Evolutionary conservation across 2,329 filamentous ascomycete species (phyloP).

Genomic region (Trichoderma oligosporum): DNA sequence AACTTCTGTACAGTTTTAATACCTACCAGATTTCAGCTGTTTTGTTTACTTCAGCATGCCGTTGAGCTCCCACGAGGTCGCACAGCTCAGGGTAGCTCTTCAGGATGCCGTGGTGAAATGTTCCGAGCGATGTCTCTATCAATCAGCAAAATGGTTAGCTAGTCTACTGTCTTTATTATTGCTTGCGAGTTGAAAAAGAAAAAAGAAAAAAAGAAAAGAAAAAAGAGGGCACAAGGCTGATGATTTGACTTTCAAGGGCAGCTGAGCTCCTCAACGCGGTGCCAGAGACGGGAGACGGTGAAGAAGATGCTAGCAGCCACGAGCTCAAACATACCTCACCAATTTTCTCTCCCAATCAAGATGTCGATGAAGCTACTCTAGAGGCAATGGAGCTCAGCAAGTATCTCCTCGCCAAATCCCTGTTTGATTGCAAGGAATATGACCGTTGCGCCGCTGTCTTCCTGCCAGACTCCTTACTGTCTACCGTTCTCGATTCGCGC

Average conservation of each 20-base stretch:
- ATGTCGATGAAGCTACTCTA: conserved; percentile 68
- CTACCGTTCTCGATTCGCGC: conserved; percentile 56
- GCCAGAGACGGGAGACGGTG: conserved; percentile 56
- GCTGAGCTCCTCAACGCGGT: conserved; percentile 89
- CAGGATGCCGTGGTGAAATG: conserved; percentile 86
- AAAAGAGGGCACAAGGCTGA: not conserved
- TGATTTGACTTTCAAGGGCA: conserved; percentile 58
- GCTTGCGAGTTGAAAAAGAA: not conserved
- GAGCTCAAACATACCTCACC: conserved; percentile 42
- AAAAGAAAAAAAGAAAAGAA: too few species aligned
- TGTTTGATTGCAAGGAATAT: conserved; percentile 93
- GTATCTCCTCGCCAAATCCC: conserved; percentile 86
- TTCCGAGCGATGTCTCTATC: conserved; percentile 91
- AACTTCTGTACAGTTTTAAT: too few species aligned
- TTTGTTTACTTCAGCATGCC: conserved; percentile 40
- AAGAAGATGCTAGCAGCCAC: conserved; percentile 38
- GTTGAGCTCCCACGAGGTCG: conserved; percentile 53
- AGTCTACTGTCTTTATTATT: not conserved
- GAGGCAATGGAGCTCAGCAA: conserved; percentile 76
- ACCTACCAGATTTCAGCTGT: not conserved
- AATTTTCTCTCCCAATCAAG: conserved; percentile 54
- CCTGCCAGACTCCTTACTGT: conserved; percentile 73
- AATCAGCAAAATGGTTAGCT: conserved; percentile 87
- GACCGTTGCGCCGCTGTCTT: conserved; percentile 91
- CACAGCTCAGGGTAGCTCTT: conserved; percentile 67